Conservation (phyloP, 2,329 filamentous ascomycete genomes). For the Fusarium solani-melongenae region DNA sequence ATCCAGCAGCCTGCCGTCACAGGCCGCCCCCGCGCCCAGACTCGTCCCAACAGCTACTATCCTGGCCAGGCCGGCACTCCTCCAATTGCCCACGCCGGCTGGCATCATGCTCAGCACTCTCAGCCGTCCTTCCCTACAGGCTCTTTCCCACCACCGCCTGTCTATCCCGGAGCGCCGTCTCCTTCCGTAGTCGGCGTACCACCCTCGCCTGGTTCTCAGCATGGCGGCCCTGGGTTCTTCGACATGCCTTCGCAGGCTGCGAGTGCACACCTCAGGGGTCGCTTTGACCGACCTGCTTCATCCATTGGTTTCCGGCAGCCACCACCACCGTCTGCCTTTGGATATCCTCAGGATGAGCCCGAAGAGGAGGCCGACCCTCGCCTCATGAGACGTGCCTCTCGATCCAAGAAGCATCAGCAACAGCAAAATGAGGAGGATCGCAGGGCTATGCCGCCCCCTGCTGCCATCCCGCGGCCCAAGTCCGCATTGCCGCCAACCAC, state of each 20-base stretch:
- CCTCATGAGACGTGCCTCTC: constrained; percentile 56
- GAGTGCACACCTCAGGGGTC: constrained; percentile 46
- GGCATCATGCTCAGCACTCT: constrained; percentile 42
- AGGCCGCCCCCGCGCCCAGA: constrained; percentile 48
- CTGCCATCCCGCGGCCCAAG: constrained; percentile 50
- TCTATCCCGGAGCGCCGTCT: constrained; percentile 41
- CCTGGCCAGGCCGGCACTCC: constrained; percentile 45
- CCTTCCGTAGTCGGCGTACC: constrained; percentile 42
- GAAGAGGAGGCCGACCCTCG: constrained; percentile 53
- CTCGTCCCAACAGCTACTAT: constrained; percentile 52
- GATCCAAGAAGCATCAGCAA: constrained; percentile 49
- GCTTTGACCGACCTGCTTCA: constrained; percentile 53
- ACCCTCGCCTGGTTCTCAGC: constrained; percentile 40
- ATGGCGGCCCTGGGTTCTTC: constrained; percentile 46
- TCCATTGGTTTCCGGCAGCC: constrained; percentile 53
- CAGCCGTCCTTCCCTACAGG: constrained; percentile 40
- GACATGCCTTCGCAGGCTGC: constrained; percentile 45
- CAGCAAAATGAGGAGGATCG: constrained; percentile 55
- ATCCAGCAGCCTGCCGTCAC: constrained; percentile 49
- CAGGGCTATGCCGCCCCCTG: constrained; percentile 61
- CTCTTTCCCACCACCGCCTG: constrained; percentile 48
- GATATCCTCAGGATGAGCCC: constrained; percentile 54
- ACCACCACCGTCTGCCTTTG: constrained; percentile 40
- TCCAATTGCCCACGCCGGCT: constrained; percentile 42
- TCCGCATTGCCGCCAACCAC: constrained; percentile 45